Evolutionary conservation across 225 moss, liverwort and hornwort species (phyloP).

Genomic region (Ulota crispa): DNA sequence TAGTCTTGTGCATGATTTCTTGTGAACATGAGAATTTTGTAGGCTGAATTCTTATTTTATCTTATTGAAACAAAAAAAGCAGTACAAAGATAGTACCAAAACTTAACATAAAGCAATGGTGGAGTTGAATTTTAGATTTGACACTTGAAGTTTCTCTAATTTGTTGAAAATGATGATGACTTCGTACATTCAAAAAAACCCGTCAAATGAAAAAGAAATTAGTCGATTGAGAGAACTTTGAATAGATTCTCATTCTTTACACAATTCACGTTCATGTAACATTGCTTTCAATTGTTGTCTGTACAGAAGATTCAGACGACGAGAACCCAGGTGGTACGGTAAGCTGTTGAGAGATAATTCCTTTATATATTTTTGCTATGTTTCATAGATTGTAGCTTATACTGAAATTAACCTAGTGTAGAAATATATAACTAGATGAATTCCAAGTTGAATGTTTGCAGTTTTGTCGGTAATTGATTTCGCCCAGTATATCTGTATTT

Average conservation of each 20-base stretch:
- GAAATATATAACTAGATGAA: not conserved
- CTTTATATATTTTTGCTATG: not conserved
- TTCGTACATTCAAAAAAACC: not conserved
- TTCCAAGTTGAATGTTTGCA: rapidly evolving
- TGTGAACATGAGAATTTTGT: too few species aligned
- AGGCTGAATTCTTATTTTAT: too few species aligned
- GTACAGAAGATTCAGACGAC: not conserved
- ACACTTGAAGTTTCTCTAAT: too few species aligned
- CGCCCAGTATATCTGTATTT: not conserved
- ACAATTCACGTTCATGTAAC: not conserved
- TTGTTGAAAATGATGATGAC: not conserved
- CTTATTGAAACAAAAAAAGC: too few species aligned
- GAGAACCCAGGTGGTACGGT: not conserved
- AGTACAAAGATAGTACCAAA: too few species aligned
- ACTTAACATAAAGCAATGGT: too few species aligned
- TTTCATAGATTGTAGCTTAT: too few species aligned
- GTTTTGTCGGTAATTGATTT: not conserved
- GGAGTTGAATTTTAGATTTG: too few species aligned
- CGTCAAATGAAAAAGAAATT: too few species aligned
- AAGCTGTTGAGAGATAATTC: not conserved
- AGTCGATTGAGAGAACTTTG: not conserved
- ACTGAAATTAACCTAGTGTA: not conserved
- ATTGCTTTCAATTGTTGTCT: not conserved
- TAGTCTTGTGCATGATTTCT: too few species aligned
- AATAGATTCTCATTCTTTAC: too few species aligned